Evolutionary conservation across 1,284 basidiomycete species (phyloP).

Genomic region (Moesziomyces parantarcticus): DNA sequence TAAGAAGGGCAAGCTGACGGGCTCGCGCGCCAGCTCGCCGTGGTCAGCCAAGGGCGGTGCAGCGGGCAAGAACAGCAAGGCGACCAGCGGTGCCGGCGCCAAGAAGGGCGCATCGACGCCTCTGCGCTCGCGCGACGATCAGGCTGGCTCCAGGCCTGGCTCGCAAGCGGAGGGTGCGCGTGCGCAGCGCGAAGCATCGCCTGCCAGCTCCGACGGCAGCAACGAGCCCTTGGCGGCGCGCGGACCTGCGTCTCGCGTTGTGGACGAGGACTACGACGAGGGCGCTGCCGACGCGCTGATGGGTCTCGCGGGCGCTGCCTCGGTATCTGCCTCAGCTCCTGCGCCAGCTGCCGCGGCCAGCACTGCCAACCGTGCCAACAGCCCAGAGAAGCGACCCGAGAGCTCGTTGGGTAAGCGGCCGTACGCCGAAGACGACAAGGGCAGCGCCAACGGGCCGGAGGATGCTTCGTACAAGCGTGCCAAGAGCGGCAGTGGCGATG

Average conservation of each 20-base stretch:
- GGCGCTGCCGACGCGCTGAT: slow-evolving; percentile 66
- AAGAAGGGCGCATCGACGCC: slow-evolving; percentile 31
- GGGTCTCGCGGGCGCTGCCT: slow-evolving; percentile 65
- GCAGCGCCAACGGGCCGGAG: slow-evolving; percentile 10
- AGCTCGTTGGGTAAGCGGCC: slow-evolving; percentile 53
- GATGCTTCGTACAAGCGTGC: slow-evolving; percentile 38
- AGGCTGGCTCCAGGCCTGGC: slow-evolving; percentile 20
- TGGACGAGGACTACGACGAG: slow-evolving; percentile 66
- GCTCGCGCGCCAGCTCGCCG: slow-evolving; percentile 47
- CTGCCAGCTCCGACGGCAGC: slow-evolving; percentile 55
- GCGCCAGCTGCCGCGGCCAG: slow-evolving; percentile 5
- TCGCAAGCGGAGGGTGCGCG: slow-evolving; percentile 21
- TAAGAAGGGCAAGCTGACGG: slow-evolving; percentile 39
- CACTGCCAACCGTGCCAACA: slow-evolving; percentile 17
- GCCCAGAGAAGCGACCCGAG: slow-evolving; percentile 37
- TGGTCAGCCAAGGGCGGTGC: slow-evolving; percentile 33
- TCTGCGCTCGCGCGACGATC: slow-evolving; percentile 26
- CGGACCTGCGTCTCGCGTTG: slow-evolving; percentile 43
- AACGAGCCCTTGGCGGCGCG: slow-evolving; percentile 51
- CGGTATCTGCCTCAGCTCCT: slow-evolving; percentile 26
- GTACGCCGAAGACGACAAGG: slow-evolving; percentile 27
- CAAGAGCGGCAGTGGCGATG: slow-evolving; percentile 28
- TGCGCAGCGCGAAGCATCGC: slow-evolving; percentile 33
- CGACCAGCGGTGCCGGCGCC: slow-evolving; percentile 3
- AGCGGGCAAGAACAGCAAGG: slow-evolving; percentile 30